Conservation (phyloP, 176 grass and related monocot species). For the Triticum urartu region DNA sequence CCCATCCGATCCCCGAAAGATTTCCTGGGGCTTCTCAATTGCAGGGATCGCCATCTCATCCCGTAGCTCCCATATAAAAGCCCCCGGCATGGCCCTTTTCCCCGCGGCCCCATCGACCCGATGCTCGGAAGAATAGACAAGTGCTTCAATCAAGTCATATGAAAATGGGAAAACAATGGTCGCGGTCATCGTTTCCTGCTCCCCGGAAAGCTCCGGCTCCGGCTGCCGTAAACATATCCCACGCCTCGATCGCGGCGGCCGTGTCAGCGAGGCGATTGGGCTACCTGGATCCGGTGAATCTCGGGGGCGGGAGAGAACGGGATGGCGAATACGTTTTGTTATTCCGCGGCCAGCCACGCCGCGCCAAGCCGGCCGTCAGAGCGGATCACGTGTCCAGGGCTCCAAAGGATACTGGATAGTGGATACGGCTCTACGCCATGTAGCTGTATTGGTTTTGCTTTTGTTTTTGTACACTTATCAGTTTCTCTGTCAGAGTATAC, state of each 20-base stretch:
- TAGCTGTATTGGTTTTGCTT: background rate
- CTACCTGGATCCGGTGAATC: constrained; percentile 33
- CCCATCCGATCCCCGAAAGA: constrained; percentile 22
- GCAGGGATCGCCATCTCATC: background rate
- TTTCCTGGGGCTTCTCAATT: background rate
- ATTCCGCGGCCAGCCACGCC: background rate
- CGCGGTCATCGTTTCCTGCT: constrained; percentile 4
- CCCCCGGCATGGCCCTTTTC: background rate
- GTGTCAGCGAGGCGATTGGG: background rate
- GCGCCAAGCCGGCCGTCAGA: background rate
- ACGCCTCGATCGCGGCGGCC: background rate
- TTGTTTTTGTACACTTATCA: background rate
- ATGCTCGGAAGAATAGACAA: constrained; percentile 20
- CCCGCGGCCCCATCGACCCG: background rate
- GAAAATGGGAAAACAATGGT: background rate
- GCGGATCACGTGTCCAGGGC: background rate
- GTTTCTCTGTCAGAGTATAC: too few relatives aligned
- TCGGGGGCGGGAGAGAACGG: background rate
- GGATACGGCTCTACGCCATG: too few relatives aligned
- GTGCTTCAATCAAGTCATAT: background rate
- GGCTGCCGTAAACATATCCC: background rate
- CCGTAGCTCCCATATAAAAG: background rate
- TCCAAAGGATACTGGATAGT: background rate
- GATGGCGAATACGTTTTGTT: background rate
- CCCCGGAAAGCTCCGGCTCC: background rate